phyloP scores from a whole-genome alignment of 352 stramenopile genomes.

The Globisporangium nunn region DNA sequence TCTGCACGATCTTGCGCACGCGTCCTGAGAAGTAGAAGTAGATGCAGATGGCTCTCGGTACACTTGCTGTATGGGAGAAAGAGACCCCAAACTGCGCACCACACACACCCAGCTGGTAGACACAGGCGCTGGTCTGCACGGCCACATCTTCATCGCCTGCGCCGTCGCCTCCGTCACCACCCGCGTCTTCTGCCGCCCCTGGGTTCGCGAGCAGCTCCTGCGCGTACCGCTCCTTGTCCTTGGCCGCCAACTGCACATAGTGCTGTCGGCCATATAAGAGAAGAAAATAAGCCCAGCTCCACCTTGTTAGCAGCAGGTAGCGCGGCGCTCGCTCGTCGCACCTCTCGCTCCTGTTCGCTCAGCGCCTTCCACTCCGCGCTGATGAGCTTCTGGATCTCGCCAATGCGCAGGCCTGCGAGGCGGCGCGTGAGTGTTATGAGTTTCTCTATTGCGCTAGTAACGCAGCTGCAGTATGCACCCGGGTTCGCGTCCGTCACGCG shows the following conservation, averaged over 20 bases:
- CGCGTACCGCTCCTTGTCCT: conserved; percentile 85
- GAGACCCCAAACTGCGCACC: not conserved
- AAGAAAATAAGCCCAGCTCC: not conserved
- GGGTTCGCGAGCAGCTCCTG: conserved; percentile 68
- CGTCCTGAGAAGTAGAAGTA: conserved; percentile 33
- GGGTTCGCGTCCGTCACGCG: conserved; percentile 57
- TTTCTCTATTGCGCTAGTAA: not conserved
- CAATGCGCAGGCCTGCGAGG: conserved; percentile 36
- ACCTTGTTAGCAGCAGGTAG: no score
- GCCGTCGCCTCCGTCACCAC: conserved; percentile 29
- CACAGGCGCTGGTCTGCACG: conserved; percentile 25
- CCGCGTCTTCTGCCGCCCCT: conserved; percentile 33
- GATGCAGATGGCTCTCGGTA: not conserved
- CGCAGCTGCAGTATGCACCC: conserved; percentile 13
- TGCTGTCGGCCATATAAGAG: conserved; percentile 13
- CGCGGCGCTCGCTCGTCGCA: conserved; percentile 5
- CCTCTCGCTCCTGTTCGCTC: conserved; percentile 73
- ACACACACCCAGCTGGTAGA: conserved; percentile 41
- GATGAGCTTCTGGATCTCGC: conserved; percentile 86
- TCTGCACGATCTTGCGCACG: conserved; percentile 92
- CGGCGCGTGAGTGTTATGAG: not conserved
- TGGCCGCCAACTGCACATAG: conserved; percentile 77
- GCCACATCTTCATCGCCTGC: conserved; percentile 3
- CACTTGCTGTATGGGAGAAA: conserved; percentile 12
- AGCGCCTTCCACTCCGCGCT: conserved; percentile 88